Evolutionary conservation across 2,329 filamentous ascomycete species (phyloP).

Genomic region (Fusarium subtropicale): DNA sequence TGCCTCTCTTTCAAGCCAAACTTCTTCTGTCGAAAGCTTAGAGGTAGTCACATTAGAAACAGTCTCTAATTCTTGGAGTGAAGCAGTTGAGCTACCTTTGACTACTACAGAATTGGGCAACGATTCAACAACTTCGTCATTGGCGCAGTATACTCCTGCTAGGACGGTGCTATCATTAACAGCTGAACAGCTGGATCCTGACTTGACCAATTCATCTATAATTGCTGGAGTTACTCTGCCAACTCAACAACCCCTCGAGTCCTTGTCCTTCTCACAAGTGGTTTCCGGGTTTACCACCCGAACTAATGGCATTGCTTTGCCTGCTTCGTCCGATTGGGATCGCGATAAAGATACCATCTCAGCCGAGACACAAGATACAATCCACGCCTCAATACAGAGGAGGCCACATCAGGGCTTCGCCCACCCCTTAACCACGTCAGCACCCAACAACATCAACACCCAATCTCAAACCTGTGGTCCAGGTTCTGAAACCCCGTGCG

Average conservation of each 20-base stretch:
- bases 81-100: background rate
- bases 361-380: background rate
- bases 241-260: background rate
- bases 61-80: background rate
- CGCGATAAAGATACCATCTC: background rate
- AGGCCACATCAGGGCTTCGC: constrained; percentile 18
- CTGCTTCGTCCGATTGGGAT: background rate
- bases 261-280: constrained; percentile 1
- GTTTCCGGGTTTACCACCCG: background rate
- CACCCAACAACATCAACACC: constrained; percentile 14
- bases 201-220: background rate
- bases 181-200: background rate
- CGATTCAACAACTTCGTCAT: background rate
- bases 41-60: background rate
- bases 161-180: background rate
- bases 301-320: background rate
- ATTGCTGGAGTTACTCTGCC: background rate
- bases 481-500: background rate
- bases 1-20: background rate
- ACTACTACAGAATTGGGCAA: background rate
- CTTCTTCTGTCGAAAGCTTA: background rate
- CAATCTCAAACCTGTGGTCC: constrained; percentile 3
- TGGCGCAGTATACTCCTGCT: background rate
- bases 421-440: constrained; percentile 9
- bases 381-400: constrained; percentile 11